phyloP scores from a whole-genome alignment of 805 yeast species.

The Clavispora asparagi region DNA sequence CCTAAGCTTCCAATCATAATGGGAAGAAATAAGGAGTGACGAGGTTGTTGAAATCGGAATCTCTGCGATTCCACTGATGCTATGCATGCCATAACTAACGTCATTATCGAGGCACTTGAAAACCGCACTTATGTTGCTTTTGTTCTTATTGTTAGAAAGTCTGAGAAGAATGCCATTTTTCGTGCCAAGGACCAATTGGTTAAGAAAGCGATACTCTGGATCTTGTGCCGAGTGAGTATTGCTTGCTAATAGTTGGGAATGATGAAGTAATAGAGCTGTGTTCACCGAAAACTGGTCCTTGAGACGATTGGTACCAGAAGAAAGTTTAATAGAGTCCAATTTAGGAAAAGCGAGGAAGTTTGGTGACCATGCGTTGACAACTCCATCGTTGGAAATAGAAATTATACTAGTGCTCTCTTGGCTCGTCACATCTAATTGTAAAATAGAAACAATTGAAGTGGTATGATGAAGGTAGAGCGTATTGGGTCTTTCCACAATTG shows the following conservation, averaged over 20 bases:
- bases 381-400: conserved; percentile 13
- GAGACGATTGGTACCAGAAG: neutral
- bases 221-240: conserved; percentile 1
- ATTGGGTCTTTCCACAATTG: conserved; percentile 1
- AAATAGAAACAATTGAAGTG: conserved; percentile 10
- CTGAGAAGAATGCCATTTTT: conserved; percentile 6
- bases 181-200: conserved; percentile 8
- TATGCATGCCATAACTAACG: neutral
- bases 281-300: neutral
- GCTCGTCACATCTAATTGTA: conserved; percentile 6
- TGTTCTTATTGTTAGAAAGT: conserved; percentile 7
- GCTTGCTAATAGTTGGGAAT: neutral
- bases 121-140: neutral
- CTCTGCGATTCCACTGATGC: conserved; percentile 5
- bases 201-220: conserved; percentile 11
- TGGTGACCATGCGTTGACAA: conserved; percentile 16
- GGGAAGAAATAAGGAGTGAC: conserved; percentile 10
- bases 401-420: conserved; percentile 9
- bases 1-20: conserved; percentile 12
- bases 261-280: neutral
- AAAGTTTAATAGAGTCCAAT: conserved; percentile 8
- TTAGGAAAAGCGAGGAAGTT: conserved; percentile 16
- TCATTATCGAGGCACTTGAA: neutral
- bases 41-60: conserved; percentile 2
- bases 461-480: conserved; percentile 8